A percentile compares a stretch with the other conserved stretches of the same genome.
Evolutionary conservation across 768 basidiomycete species (phyloP).

Genomic region (Dictyophora rubrovolvata): DNA sequence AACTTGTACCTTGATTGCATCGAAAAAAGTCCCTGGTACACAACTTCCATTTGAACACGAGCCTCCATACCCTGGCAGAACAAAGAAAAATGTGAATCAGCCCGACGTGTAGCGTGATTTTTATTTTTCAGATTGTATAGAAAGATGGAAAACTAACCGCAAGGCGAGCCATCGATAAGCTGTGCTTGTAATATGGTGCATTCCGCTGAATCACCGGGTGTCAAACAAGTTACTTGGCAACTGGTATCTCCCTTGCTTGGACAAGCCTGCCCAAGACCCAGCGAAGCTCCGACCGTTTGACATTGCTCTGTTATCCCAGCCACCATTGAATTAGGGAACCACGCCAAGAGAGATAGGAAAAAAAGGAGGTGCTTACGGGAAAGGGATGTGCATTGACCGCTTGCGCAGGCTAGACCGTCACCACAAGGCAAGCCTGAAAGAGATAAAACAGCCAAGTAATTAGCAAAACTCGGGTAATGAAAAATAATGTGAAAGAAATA

Average conservation of each 20-base stretch:
- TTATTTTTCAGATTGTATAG: constrained; percentile 8
- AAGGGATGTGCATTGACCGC: constrained; percentile 68
- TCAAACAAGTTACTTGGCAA: constrained; percentile 75
- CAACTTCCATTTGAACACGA: constrained; percentile 55
- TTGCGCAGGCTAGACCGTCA: constrained; percentile 59
- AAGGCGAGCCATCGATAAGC: constrained; percentile 75
- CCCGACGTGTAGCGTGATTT: constrained; percentile 4
- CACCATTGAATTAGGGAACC: constrained; percentile 9
- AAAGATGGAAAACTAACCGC: constrained; percentile 39
- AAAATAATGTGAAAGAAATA: constrained; percentile 10
- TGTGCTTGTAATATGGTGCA: constrained; percentile 64
- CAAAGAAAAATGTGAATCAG: neutral
- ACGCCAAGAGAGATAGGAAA: constrained; percentile 4
- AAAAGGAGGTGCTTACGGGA: constrained; percentile 35
- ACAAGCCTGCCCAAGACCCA: constrained; percentile 60
- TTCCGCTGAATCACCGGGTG: constrained; percentile 46
- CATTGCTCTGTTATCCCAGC: constrained; percentile 52
- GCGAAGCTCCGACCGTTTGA: constrained; percentile 56
- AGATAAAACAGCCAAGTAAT: constrained; percentile 8
- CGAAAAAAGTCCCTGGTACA: constrained; percentile 44
- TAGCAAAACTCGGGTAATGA: neutral
- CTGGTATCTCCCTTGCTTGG: constrained; percentile 49
- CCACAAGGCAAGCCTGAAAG: constrained; percentile 59
- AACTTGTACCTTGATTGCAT: constrained; percentile 46
- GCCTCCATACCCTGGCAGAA: constrained; percentile 55